These are phyloP conservation scores for Boechera stricta DNA, from an alignment of 345 rosid species.

Conservation along the genomic window DNA sequence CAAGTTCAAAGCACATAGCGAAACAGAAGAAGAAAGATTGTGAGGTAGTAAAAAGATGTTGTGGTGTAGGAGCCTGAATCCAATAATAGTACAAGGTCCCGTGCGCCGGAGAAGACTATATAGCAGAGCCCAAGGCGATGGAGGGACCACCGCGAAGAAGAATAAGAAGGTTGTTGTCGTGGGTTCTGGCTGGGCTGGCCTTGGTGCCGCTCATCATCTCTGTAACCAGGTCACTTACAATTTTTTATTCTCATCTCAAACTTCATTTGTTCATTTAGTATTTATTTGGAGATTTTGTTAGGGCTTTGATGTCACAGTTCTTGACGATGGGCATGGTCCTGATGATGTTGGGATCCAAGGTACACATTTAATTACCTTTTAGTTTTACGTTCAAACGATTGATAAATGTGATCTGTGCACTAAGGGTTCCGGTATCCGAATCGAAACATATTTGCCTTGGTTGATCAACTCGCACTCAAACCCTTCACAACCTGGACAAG, in stretches of 20 bases:
- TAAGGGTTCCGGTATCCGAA: slow-evolving; percentile 62
- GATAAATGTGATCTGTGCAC: not conserved
- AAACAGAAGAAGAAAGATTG: not conserved
- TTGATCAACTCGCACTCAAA: slow-evolving; percentile 46
- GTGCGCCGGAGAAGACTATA: slow-evolving; percentile 18
- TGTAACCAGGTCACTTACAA: slow-evolving; percentile 48
- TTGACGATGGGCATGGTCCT: slow-evolving; percentile 60
- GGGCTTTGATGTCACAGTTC: slow-evolving; percentile 65
- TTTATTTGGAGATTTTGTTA: slow-evolving; percentile 34
- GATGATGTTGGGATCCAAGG: slow-evolving; percentile 66
- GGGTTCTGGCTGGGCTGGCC: slow-evolving; percentile 78
- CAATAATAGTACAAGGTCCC: not conserved
- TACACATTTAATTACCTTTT: slow-evolving; percentile 7
- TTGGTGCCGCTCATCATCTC: slow-evolving; percentile 70
- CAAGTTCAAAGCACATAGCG: not conserved
- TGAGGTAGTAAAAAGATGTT: slow-evolving; percentile 19
- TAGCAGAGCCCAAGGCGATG: slow-evolving; percentile 43
- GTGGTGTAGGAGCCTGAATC: slow-evolving; percentile 24
- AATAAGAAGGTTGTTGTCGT: slow-evolving; percentile 55
- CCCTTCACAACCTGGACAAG: slow-evolving; percentile 41
- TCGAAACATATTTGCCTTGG: slow-evolving; percentile 48
- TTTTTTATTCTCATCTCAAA: not conserved
- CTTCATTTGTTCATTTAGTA: not conserved
- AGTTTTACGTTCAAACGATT: not conserved
- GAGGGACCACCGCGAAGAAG: slow-evolving; percentile 15